These are phyloP conservation scores for Pseudogymnoascus sp. DNA, from an alignment of 2,329 filamentous ascomycete species.

Conservation along the genomic window DNA sequence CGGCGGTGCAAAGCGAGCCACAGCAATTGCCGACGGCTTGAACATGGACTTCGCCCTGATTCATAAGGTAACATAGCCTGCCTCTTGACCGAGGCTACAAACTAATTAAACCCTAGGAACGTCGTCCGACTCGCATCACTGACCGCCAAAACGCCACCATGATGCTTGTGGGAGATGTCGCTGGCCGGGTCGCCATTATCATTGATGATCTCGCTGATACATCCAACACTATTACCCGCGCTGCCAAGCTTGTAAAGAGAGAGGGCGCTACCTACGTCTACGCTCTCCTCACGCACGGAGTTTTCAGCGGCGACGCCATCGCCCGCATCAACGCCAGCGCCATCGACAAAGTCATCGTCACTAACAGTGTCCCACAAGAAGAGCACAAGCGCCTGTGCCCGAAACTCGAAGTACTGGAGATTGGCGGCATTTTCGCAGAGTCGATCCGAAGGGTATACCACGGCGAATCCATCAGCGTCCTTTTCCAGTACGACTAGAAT, in stretches of 20 bases:
- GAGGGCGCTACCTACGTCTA: slow-evolving; percentile 89
- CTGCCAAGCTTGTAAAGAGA: slow-evolving; percentile 92
- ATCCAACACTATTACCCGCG: slow-evolving; percentile 92
- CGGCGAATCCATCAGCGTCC: slow-evolving; percentile 91
- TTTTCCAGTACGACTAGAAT: slow-evolving; percentile 73
- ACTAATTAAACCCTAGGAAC: slow-evolving; percentile 55
- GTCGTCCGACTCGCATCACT: slow-evolving; percentile 77
- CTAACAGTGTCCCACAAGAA: slow-evolving; percentile 86
- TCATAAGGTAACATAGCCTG: slow-evolving; percentile 66
- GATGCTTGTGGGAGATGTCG: slow-evolving; percentile 88
- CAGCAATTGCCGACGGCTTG: slow-evolving; percentile 85
- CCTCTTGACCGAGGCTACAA: slow-evolving; percentile 25
- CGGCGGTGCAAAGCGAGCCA: slow-evolving; percentile 91
- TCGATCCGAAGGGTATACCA: slow-evolving; percentile 94
- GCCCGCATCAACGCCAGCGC: slow-evolving; percentile 88
- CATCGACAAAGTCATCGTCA: slow-evolving; percentile 89
- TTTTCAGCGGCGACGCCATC: slow-evolving; percentile 91
- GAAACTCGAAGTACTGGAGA: slow-evolving; percentile 87
- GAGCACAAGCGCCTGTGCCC: slow-evolving; percentile 71
- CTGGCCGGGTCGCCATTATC: slow-evolving; percentile 74
- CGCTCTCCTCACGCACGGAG: slow-evolving; percentile 88
- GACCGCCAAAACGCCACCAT: slow-evolving; percentile 89
- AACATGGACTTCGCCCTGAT: slow-evolving; percentile 96
- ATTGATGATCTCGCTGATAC: slow-evolving; percentile 94
- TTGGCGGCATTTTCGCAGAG: slow-evolving; percentile 88